Evolutionary conservation across 1,284 basidiomycete genomes (phyloP), one percentile per base, ranked within the genome.

Genomic region (Papiliotrema fonsecae): DNA sequence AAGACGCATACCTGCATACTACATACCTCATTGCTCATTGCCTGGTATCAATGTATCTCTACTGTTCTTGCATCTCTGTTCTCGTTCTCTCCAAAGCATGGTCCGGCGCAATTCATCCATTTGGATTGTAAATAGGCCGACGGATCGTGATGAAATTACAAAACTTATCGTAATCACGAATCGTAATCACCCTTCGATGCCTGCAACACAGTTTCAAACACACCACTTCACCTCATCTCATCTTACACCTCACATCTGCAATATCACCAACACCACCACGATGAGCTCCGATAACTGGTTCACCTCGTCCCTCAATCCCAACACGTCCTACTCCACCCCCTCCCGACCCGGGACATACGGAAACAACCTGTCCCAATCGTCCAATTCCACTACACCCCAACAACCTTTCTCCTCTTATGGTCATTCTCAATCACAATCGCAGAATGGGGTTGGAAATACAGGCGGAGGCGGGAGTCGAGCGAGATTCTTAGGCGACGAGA

Each of bases 401-500:
- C 10, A 22, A 9, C 5, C 16, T 21, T 24, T 24, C 38, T 14
- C 10, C 30, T 9, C 10, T 32, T 19, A 36, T 19, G 6, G 16
- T 19, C n/a, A 9, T n/a, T 32, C 30, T 9, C 30, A 32, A 32
- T 32, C 30, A 9, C 30, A 32, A 32, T 32, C 30, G n/a, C n/a
- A n/a, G n/a, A n/a, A n/a, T n/a, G n/a, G n/a, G n/a, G n/a, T 32
- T n/a, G 30, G 10, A 32, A 9, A 10, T n/a, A 10, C 30, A 32
- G 30, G n/a, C n/a, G 30, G n/a, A 32, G n/a, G n/a, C 30, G 9
- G 10, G 10, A 32, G 30, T n/a, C 25, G 43, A 21, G 32, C 47
- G 32, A 38, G 41, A 21, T 7, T 24, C 19, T 24, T 19, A 13
- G 57, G 51, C 16, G 64, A 66, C 40, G 59, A 64, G 39, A 54